Base-by-base conservation (phyloP, 2,329 filamentous ascomycete genomes). In the Tolypocladium tropicale region DNA sequence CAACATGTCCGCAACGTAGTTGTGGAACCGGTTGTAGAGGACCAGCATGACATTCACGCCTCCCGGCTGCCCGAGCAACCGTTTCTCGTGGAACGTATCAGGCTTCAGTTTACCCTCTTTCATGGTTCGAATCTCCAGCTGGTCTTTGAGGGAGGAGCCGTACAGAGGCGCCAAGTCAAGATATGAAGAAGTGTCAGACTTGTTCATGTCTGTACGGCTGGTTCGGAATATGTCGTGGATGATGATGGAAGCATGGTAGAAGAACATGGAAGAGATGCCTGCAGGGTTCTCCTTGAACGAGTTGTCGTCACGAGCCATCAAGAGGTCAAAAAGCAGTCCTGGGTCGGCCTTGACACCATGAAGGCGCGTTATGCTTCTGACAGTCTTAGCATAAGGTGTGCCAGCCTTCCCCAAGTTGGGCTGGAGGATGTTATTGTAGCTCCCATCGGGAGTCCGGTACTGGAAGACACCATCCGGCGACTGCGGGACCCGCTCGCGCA, bases 101-200 rank as follows among this genome's bases (percentile, higher is more conserved):
- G 84, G 82, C 69, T 89, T 88, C 58, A 90, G 73, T 62, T 81
- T 83, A n/a, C 86, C 86, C 57, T 84, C 79, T 52, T 80, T 77
- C 68, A 81, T 79, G 1, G 83, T 84, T 28, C 86, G 77, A 64
- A 89, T 80, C 59, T 74, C 68, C 52, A 84, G 72, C 63, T 89
- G 85, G 59, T 88, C 82, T 30, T 75, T 72, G 62, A 82, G 76
- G 48, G 81, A 83, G 53, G 80, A 86, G 4, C 88, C 88, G 61
- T 91, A 91, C 3, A 91, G 73, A 0, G 88, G 88, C 0, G 84
- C 78, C 1, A 92, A 74, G 64, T 91, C 88, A 28, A 91, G 78
- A 60, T 91, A 91, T 0, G 86, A 90, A 0, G 86, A 90, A 0
- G 85, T 89, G 59, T 83, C 74, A 0, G 83, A 86, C 55, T 80